phyloP scores from a whole-genome alignment of 2,329 filamentous ascomycete species.

The Pseudocercospora macadamiae region DNA sequence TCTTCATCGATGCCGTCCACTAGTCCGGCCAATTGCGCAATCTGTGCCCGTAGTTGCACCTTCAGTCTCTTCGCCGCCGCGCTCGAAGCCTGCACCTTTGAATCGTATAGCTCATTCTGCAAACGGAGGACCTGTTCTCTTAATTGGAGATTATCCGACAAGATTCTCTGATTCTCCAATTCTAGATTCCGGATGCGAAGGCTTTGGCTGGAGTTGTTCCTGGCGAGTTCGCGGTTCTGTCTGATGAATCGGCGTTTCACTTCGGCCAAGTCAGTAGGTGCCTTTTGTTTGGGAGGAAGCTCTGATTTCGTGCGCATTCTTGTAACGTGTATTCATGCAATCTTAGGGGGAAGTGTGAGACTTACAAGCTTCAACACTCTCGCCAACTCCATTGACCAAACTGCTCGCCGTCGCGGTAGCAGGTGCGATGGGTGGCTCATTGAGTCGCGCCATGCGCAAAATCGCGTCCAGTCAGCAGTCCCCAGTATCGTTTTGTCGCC shows the following conservation, averaged over 20 bases:
- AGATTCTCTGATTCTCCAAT: constrained; percentile 71
- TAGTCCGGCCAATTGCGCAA: constrained; percentile 69
- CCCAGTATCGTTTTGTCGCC: background rate
- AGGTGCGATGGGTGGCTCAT: constrained; percentile 67
- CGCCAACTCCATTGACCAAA: constrained; percentile 42
- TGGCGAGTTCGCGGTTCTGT: constrained; percentile 81
- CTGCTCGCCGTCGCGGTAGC: constrained; percentile 25
- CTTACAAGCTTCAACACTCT: constrained; percentile 73
- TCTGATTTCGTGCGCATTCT: constrained; percentile 40
- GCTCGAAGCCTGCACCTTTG: constrained; percentile 61
- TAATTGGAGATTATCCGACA: constrained; percentile 78
- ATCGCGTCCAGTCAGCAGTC: background rate
- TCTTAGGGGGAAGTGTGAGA: constrained; percentile 27
- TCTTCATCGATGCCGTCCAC: constrained; percentile 64
- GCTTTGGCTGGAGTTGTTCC: constrained; percentile 75
- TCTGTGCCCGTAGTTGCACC: constrained; percentile 70
- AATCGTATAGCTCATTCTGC: constrained; percentile 64
- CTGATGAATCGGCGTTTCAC: constrained; percentile 78
- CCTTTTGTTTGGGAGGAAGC: constrained; percentile 16
- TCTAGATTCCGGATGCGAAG: constrained; percentile 76
- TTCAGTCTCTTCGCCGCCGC: constrained; percentile 71
- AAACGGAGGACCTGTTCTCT: constrained; percentile 71
- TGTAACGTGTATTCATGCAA: constrained; percentile 8
- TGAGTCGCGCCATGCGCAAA: constrained; percentile 72
- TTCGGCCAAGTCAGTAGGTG: constrained; percentile 45